Evolutionary conservation across 805 yeast genomes (phyloP), one percentile per base, ranked within the genome.

Genomic region (Saccharomycopsis guyanensis): DNA sequence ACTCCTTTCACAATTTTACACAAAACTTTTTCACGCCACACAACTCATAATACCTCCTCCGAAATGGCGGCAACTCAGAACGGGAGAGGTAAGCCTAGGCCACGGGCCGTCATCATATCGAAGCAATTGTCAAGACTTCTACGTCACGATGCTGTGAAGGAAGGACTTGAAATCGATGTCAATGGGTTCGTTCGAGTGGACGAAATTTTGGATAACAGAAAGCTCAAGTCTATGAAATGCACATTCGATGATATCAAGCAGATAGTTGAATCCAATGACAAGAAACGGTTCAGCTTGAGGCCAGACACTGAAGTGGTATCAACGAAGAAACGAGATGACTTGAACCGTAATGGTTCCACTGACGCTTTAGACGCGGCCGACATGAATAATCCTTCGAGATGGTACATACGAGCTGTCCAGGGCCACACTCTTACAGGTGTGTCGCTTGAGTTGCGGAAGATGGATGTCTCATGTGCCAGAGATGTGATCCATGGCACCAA

Each of bases 401-500:
- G 19, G 37, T n/a, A 32, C 16, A 76, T 91, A n/a, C 77, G 97
- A 59, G 97, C 98, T 3, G 81, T 82, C 43, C 98, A 93, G 62
- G 98, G 98, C 3, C 98, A 93, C 61, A 79, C 95, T 0, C 64
- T 91, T 3, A 58, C 61, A 29, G 66, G 68, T 24, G 71, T 66
- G 18, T 69, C 71, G 24, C 61, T 76, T 24, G 59, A 44, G 40
- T 66, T 58, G 32, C 56, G 78, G 12, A 42, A 42, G 38, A 56
- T 57, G n/a, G 50, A 59, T 16, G 42, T 37, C 1, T 68, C 72
- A 3, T 66, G 77, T 40, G 93, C 85, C 0, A 34, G 53, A 0
- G 59, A 61, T 1, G 71, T 87, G 2, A 78, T 86, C 16, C 98
- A 93, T 61, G 97, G 97, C 3, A 91, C 97, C 0, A 77, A 69